Base-by-base conservation (phyloP, 2,329 filamentous ascomycete genomes). In the Diaporthe aspalathi region DNA sequence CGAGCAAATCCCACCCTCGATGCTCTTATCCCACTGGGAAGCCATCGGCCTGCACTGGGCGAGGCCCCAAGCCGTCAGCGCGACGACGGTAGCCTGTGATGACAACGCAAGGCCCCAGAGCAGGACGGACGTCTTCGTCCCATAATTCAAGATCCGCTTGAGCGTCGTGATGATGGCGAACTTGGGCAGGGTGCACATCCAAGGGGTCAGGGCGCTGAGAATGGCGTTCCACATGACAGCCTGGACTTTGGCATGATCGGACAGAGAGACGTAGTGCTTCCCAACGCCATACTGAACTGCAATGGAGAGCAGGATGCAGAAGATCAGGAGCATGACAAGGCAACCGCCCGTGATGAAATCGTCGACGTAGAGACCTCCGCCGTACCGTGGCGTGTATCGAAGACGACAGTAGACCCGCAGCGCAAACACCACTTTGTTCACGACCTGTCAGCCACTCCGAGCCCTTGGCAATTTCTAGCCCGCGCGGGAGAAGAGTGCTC, bases 151-250 rank as follows among this genome's bases (percentile, higher is more conserved):
- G 40, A 80, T 80, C 52, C 78, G 77, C 50, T 79, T 75, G 7
- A 80, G 73, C 9, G 75, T 78, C 32, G 77, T 76, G 70, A 81
- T 76, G 66, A 80, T 76, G 65, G 79, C 78, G 52, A 80, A 80
- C 49, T 80, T 81, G 2, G 79, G 79, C 45, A 80, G 69, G 14
- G 79, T 80, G 69, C 80, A 81, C 62, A 76, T 76, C 79, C 79
- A 80, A 68, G 80, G 77, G 17, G 79, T 70, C 22, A 80, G 71
- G 2, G 77, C 72, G 45, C 75, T 78, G 67, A 78, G 78, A 49
- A 81, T 77, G 40, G 74, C 76, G 65, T 79, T 80, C 73, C 76
- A 80, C 65, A 77, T 76, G 9, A 79, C 74, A 3, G 79, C 76
- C 22, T 72, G n/a, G 20, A 65, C 29, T 38, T 57, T 60, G 29